Evolutionary conservation across 768 basidiomycete species (phyloP), one percentile per base, ranked within the genome.

Genomic region (Rhodotorula graminis): DNA sequence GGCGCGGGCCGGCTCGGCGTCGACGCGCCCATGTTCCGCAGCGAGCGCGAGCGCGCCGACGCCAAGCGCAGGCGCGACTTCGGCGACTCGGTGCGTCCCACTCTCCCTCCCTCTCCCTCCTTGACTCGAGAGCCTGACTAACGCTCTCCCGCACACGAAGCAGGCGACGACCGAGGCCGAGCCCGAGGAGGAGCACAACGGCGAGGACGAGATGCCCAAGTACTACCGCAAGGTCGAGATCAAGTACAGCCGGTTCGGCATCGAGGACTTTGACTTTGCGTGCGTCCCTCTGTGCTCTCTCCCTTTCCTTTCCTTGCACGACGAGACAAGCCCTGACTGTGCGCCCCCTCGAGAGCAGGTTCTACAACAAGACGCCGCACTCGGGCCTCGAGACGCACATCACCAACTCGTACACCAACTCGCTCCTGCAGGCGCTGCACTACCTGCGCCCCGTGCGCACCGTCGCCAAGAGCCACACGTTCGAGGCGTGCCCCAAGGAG

Each of bases 191-290:
- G 70, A 64, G 60, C 50, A 52, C 11, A 65, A 27, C 40, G 70
- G 44, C 47, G 66, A 74, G 10, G 75, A 69, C 27, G 47, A 73
- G 29, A 86, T 93, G 61, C 92, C 94, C 1, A 86, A 85, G 67
- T 85, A 88, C 71, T 99, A 96, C 80, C 88, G 90, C 69, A 89
- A 89, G 77, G 93, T 96, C 25, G 94, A 97, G 82, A 99, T 99
- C 78, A 92, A 94, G 81, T 99, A 99, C 80, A 94, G 92, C 52
- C 95, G 94, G 78, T 99, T 99, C 78, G 95, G 95, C 9, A 92
- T 98, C 27, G 95, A 97, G 80, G 95, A 99, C 81, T 99, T 99
- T 78, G 96, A 99, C 81, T 99, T 99, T 78, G 95, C 86, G 93
- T 92, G 80, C 58, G 63, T 42, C 29, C 47, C 55, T 27, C 55